These are phyloP conservation scores for Ustilago cynodontis DNA, from an alignment of 1,284 basidiomycete species.

Conservation along the genomic window DNA sequence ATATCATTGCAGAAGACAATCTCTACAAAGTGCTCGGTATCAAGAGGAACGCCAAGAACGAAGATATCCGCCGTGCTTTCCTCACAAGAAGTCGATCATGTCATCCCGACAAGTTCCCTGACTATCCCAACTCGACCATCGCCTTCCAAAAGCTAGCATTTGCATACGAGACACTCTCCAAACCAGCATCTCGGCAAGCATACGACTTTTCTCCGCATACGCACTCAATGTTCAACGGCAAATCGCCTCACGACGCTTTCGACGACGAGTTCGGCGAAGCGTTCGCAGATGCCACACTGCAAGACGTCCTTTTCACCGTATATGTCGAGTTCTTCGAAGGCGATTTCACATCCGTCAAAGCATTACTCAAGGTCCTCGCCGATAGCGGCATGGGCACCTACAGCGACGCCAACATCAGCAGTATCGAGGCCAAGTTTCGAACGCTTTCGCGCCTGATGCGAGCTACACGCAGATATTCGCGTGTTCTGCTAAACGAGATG, in stretches of 20 bases:
- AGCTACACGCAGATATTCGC: slow-evolving; percentile 81
- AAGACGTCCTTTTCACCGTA: slow-evolving; percentile 79
- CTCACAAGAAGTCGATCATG: slow-evolving; percentile 80
- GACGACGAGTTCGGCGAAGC: slow-evolving; percentile 55
- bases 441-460: slow-evolving; percentile 68
- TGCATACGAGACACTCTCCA: slow-evolving; percentile 83
- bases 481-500: slow-evolving; percentile 80
- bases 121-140: slow-evolving; percentile 78
- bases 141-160: slow-evolving; percentile 87
- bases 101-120: slow-evolving; percentile 87
- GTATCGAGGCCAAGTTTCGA: slow-evolving; percentile 69
- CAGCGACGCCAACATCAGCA: slow-evolving; percentile 70
- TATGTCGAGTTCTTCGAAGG: slow-evolving; percentile 86
- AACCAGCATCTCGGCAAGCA: slow-evolving; percentile 77
- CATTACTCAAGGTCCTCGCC: slow-evolving; percentile 73
- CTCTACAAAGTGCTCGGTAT: slow-evolving; percentile 82
- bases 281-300: slow-evolving; percentile 71
- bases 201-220: slow-evolving; percentile 75
- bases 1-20: slow-evolving; percentile 71
- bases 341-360: slow-evolving; percentile 73
- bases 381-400: slow-evolving; percentile 62
- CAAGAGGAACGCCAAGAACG: slow-evolving; percentile 73
- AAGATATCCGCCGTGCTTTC: slow-evolving; percentile 82
- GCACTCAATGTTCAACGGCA: slow-evolving; percentile 51
- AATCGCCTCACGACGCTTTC: slow-evolving; percentile 44